phyloP scores from a whole-genome alignment of 2,329 filamentous ascomycete genomes.

The Sclerotinia borealis region DNA sequence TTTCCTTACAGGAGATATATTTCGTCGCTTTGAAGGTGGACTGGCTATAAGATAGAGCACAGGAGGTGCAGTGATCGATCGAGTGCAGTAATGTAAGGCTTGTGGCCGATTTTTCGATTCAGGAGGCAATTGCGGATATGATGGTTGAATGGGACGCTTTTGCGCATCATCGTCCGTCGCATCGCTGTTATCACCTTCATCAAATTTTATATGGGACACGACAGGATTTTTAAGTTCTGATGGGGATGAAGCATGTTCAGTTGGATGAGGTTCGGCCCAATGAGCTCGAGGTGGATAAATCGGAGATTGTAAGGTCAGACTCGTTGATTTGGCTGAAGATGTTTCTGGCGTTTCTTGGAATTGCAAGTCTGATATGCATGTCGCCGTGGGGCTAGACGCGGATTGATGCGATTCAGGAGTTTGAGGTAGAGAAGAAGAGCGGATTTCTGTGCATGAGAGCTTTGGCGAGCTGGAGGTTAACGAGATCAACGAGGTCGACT shows the following conservation, averaged over 20 bases:
- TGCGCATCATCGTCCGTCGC: conserved; percentile 26
- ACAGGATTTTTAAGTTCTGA: not conserved
- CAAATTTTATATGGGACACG: conserved; percentile 13
- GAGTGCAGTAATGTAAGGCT: conserved; percentile 30
- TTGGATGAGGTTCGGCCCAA: not conserved
- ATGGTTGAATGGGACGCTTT: conserved; percentile 20
- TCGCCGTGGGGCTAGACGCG: not conserved
- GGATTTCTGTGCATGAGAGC: conserved; percentile 1
- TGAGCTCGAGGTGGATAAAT: not conserved
- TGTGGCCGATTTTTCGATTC: conserved; percentile 29
- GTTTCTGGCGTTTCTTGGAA: not conserved
- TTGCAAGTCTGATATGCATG: not conserved
- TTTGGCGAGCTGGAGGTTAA: not conserved
- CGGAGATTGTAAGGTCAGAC: not conserved
- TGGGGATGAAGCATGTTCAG: not conserved
- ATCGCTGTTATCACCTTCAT: conserved; percentile 26
- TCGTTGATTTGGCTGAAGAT: not conserved
- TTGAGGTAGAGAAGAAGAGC: conserved; percentile 9
- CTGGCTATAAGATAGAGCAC: conserved; percentile 40
- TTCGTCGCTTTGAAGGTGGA: conserved; percentile 35
- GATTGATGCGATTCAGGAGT: conserved; percentile 4
- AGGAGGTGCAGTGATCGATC: conserved; percentile 36
- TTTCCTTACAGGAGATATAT: conserved; percentile 20
- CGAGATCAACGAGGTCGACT: conserved; percentile 3
- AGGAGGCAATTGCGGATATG: conserved; percentile 12